Evolutionary conservation across 768 basidiomycete species (phyloP), one percentile per base, ranked within the genome.

Genomic region (Polyporus arcularius): DNA sequence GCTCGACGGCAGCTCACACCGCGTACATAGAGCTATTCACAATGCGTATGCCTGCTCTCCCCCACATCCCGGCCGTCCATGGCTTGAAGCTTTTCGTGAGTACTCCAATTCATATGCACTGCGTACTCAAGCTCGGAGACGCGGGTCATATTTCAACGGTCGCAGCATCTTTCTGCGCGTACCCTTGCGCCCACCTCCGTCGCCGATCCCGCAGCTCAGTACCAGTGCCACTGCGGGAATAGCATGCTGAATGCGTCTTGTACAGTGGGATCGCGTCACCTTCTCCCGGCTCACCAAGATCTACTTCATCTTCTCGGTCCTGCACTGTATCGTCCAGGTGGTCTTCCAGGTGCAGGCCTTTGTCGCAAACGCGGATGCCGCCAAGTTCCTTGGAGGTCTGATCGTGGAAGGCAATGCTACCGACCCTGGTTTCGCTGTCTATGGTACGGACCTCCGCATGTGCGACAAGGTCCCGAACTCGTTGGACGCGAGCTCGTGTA

Each of bases 241-340:
- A n/a, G 15, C 16, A 28, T 21, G 35, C 46, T 58, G 11, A 59
- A 46, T 41, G 7, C 21, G 4, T 49, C 26, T 32, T 30, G 31
- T 41, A 31, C 68, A 91, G 89, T 88, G 87, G 86, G 79, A 83
- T 58, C 82, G 88, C 57, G 76, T 91, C 67, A 86, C 88, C 21
- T 84, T 86, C 68, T 88, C 89, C 50, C 80, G 79, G 40, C 76
- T 88, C 55, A 87, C 90, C 18, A 75, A 80, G 61, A 67, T 84
- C 67, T 93, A 90, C 72, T 84, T 90, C 68, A 55, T 79, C 46
- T 88, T 91, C 70, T 86, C 90, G 21, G 58, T 88, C 53, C 51
- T 84, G 47, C 87, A 91, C 70, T 90, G 87, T 65, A 65, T 81
- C 57, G 70, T 90, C 60, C 90, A 92, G 72, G 77, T 91, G 64